phyloP scores from a whole-genome alignment of 2,329 filamentous ascomycete genomes.

The Curvularia sp. region DNA sequence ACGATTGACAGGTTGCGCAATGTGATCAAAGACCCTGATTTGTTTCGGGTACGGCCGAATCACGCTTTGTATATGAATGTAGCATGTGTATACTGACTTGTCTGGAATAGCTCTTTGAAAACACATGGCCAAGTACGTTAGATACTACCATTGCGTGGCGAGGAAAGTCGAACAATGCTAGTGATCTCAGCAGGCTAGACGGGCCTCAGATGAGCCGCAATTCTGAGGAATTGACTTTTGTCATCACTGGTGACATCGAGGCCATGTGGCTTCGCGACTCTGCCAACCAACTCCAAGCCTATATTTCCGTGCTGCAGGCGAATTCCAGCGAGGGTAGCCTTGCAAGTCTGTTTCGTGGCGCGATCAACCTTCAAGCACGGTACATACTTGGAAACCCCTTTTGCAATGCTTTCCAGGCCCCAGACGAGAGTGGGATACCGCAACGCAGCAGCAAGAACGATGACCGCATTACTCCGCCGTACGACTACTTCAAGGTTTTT shows the following conservation, averaged over 20 bases:
- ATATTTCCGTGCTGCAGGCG: slow-evolving; percentile 64
- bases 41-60: slow-evolving; percentile 57
- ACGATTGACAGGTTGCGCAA: slow-evolving; percentile 43
- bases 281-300: slow-evolving; percentile 75
- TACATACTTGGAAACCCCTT: slow-evolving; percentile 67
- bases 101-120: slow-evolving; percentile 64
- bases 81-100: not conserved
- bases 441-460: slow-evolving; percentile 47
- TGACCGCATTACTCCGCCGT: slow-evolving; percentile 54
- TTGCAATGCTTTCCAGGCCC: slow-evolving; percentile 62
- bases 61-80: too few relatives aligned
- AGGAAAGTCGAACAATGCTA: slow-evolving; percentile 60
- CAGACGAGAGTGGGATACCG: slow-evolving; percentile 54
- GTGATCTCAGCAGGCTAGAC: slow-evolving; percentile 5
- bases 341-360: slow-evolving; percentile 70
- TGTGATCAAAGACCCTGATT: slow-evolving; percentile 61
- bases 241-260: slow-evolving; percentile 65
- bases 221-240: slow-evolving; percentile 62
- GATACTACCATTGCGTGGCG: slow-evolving; percentile 76
- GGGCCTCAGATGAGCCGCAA: slow-evolving; percentile 10
- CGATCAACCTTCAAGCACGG: slow-evolving; percentile 74
- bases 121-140: slow-evolving; percentile 77
- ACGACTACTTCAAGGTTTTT: slow-evolving; percentile 56
- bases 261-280: slow-evolving; percentile 63
- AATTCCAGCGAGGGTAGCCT: slow-evolving; percentile 58